Base-by-base conservation (phyloP, 192 early-diverging fungal genomes). In the Backusella tarrabulga region DNA sequence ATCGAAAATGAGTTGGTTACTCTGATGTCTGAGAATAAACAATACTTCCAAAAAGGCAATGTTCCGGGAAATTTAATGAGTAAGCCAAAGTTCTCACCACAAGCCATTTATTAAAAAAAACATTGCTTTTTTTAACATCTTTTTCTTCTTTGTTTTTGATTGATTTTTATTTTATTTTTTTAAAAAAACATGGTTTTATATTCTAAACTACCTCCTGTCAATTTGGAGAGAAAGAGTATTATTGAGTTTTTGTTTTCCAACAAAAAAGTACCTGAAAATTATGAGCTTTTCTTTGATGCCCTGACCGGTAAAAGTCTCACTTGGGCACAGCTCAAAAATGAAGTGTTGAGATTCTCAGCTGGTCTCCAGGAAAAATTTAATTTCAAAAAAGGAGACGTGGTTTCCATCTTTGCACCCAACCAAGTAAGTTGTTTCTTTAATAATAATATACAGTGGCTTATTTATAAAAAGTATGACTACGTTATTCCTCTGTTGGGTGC, bases 351-450 rank as follows among this genome's bases (percentile, higher is more conserved):
- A 56, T 86, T 92, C 42, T 80, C 85, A 60, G 81, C 76, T 71
- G 91, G 89, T 72, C 84, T 90, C 44, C 76, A 72, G 73, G 77
- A 82, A 52, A 85, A 46, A 14, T 76, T 92, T 15, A 86, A 86
- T 7, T 85, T 95, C 66, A 85, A 88, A 56, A 88, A 85, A 34
- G 91, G 92, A 34, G 91, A 95, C 46, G 88, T 92, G 2, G 79
- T 95, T 26, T 91, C 87, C 17, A 78, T 93, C 7, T 82, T 71
- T 66, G 36, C 81, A n/a, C 77, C 76, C 7, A 82, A 82, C 34
- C 69, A 72, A 40, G 38, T 40, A 40, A 40, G 38, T 40, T 40
- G 5, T 54, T 56, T 56, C 8, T 56, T 56, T 56, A 26, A 63
- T 2, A n/a, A 3, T 32, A 32, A 32, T 32, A 63, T 4, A 9